phyloP scores from a whole-genome alignment of 495 filamentous ascomycete species.

The Penicillium bialowiezense region DNA sequence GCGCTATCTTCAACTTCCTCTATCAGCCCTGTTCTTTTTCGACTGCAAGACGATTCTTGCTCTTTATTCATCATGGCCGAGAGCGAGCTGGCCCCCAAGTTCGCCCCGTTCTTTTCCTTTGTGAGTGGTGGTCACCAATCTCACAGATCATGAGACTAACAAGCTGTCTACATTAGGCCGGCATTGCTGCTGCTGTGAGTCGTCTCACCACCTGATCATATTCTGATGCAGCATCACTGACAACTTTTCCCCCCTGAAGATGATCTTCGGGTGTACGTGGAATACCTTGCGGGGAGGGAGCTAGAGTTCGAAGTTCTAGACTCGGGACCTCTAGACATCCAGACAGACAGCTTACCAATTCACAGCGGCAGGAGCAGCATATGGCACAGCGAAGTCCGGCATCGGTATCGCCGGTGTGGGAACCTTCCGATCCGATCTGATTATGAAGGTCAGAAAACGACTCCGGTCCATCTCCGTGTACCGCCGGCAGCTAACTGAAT shows the following conservation, averaged over 20 bases:
- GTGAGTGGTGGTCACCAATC: slow-evolving; percentile 52
- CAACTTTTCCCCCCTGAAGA: slow-evolving; percentile 46
- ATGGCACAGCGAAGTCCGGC: slow-evolving; percentile 94
- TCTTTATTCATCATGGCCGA: slow-evolving; percentile 55
- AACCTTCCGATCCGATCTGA: slow-evolving; percentile 87
- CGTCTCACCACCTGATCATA: slow-evolving; percentile 23
- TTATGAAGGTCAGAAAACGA: slow-evolving; percentile 78
- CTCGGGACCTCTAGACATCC: neutral
- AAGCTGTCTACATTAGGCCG: slow-evolving; percentile 53
- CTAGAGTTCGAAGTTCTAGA: slow-evolving; percentile 10
- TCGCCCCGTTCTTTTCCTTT: slow-evolving; percentile 97
- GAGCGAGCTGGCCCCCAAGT: slow-evolving; percentile 74
- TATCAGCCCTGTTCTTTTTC: slow-evolving; percentile 2
- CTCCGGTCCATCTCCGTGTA: neutral
- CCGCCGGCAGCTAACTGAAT: slow-evolving; percentile 14
- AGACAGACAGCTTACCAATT: slow-evolving; percentile 19
- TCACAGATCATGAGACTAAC: slow-evolving; percentile 33
- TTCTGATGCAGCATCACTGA: slow-evolving; percentile 21
- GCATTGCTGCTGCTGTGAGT: slow-evolving; percentile 91
- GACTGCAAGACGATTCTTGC: neutral
- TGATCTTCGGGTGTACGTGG: slow-evolving; percentile 84
- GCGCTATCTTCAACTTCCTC: neutral
- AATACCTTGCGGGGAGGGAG: slow-evolving; percentile 9
- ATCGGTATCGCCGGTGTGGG: slow-evolving; percentile 96
- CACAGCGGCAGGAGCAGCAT: slow-evolving; percentile 86